phyloP scores from a whole-genome alignment of 352 stramenopile species.

The Pythium apleroticum region DNA sequence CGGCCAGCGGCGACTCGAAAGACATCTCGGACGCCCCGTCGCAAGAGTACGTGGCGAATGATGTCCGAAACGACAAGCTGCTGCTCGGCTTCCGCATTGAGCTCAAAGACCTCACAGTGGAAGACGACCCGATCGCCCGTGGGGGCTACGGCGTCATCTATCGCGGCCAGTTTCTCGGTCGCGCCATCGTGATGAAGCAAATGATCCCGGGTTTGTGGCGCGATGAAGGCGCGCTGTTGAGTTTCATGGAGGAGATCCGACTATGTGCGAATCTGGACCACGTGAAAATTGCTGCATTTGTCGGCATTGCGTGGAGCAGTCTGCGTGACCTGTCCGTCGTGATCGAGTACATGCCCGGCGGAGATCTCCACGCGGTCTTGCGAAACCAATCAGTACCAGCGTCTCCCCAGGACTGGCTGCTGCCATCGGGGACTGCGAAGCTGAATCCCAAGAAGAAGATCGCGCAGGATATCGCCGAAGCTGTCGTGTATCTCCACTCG shows the following conservation, averaged over 20 bases:
- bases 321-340: slow-evolving; percentile 29
- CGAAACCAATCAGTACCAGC: not conserved
- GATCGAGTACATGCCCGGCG: slow-evolving; percentile 31
- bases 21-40: not conserved
- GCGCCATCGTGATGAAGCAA: slow-evolving; percentile 13
- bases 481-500: slow-evolving; percentile 24
- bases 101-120: not conserved
- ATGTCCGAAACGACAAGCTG: not conserved
- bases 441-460: slow-evolving; percentile 10
- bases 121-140: not conserved
- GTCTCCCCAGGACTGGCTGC: not conserved
- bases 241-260: slow-evolving; percentile 36
- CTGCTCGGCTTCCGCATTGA: slow-evolving; percentile 8
- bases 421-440: not conserved
- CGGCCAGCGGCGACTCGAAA: not conserved
- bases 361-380: slow-evolving; percentile 23
- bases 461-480: slow-evolving; percentile 16
- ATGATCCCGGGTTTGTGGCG: slow-evolving; percentile 17
- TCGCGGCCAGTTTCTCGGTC: not conserved
- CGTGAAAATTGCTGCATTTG: slow-evolving; percentile 28
- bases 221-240: slow-evolving; percentile 18
- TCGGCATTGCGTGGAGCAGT: slow-evolving; percentile 32
- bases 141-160: slow-evolving; percentile 17
- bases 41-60: not conserved
- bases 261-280: slow-evolving; percentile 31